Evolutionary conservation across 2,329 filamentous ascomycete species (phyloP).

Genomic region (Paramyrothecium sp.): DNA sequence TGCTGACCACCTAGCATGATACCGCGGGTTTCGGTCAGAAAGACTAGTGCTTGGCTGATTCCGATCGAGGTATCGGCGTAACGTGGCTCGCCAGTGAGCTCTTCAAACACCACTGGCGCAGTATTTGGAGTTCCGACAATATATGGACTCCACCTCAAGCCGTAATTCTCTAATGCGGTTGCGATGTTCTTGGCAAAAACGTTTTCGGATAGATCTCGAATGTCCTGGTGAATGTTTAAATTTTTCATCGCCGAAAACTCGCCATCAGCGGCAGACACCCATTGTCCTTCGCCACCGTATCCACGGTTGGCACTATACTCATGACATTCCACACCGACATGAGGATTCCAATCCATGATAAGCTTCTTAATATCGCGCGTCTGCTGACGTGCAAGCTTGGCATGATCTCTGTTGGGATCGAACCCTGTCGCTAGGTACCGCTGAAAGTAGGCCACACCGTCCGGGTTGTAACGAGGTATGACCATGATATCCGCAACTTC

Average conservation of each 20-base stretch:
- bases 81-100: conserved; percentile 25
- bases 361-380: conserved; percentile 27
- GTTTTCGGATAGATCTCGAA: conserved; percentile 24
- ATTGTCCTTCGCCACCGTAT: conserved; percentile 20
- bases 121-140: conserved; percentile 12
- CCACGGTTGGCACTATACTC: conserved; percentile 21
- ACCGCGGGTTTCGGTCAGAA: conserved; percentile 28
- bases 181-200: conserved; percentile 25
- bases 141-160: conserved; percentile 26
- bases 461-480: conserved; percentile 28
- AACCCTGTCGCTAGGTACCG: conserved; percentile 23
- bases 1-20: conserved; percentile 27
- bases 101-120: conserved; percentile 16
- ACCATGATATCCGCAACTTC: conserved; percentile 25
- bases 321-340: conserved; percentile 30
- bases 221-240: conserved; percentile 27
- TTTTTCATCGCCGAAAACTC: conserved; percentile 32
- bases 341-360: conserved; percentile 21
- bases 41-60: conserved; percentile 24
- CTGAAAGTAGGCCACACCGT: conserved; percentile 31
- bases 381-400: conserved; percentile 27
- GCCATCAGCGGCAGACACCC: conserved; percentile 21
- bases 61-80: conserved; percentile 27
- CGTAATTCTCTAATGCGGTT: conserved; percentile 22
- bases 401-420: conserved; percentile 31